Base-by-base conservation (phyloP, 805 yeast species). In the Barnettozyma botsteinii region DNA sequence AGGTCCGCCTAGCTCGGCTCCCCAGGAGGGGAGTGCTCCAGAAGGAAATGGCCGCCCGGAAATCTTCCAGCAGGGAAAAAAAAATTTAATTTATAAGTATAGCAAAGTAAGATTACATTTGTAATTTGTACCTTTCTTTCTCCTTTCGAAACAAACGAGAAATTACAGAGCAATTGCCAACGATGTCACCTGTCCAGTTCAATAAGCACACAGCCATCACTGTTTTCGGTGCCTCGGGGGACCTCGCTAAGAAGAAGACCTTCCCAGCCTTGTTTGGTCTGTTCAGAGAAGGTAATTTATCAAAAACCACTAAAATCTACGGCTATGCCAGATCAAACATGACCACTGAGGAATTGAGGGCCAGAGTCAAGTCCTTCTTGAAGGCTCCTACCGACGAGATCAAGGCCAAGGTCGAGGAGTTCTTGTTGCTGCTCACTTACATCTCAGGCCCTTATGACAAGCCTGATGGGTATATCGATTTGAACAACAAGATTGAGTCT, bases 211-310 rank as follows among this genome's bases (percentile, higher is more conserved):
- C 85, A 8, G 70, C 77, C 31, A 72, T 89, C 53, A 85, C 81
- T 21, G 95, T 89, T 23, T 84, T 88, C 54, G 97, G 97, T 38
- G 97, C 97, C 32, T 85, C 95, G 18, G 97, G 97, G 38, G 96
- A 89, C 62, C 70, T 89, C 49, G 96, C 96, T 41, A 87, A 86
- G 69, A 89, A 89, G 79, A 89, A 89, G 68, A 89, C 96, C 3
- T 87, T 85, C 65, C 94, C 94, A 9, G 91, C 93, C 4, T 64
- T 85, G 17, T 84, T 83, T 53, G 94, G 93, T 10, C 70, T 85
- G 28, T 77, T 54, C 65, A 70, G 85, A 49, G 81, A 89, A 59
- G 95, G 94, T 30, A 79, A 77, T 49, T 69, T 91, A 41, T 85
- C 95, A 9, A 55, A 66, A 11, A 61, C 79, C 22, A 79, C 84